phyloP scores from a whole-genome alignment of 2,329 filamentous ascomycete species.

The Penicillium sp. region DNA sequence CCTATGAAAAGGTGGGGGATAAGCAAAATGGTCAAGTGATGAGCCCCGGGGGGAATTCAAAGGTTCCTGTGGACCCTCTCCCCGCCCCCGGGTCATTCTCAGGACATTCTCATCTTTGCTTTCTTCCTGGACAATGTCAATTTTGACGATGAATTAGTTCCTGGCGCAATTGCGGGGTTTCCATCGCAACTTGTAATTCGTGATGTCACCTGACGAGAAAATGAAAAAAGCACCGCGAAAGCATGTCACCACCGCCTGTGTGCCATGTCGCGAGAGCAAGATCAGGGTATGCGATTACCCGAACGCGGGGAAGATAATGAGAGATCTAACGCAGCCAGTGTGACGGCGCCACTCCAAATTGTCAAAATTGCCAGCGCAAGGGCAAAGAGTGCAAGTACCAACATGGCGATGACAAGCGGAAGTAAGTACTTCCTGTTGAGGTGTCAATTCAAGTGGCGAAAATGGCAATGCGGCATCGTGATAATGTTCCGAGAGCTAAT shows the following conservation, averaged over 20 bases:
- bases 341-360: constrained; percentile 40
- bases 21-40: too few species aligned
- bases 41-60: constrained; percentile 13
- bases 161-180: constrained; percentile 1
- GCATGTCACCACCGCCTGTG: constrained; percentile 48
- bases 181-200: not conserved
- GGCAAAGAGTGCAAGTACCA: constrained; percentile 42
- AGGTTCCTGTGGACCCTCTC: constrained; percentile 22
- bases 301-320: not conserved
- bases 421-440: constrained; percentile 29
- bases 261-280: constrained; percentile 49
- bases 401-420: constrained; percentile 42
- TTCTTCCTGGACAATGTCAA: not conserved
- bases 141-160: constrained; percentile 8
- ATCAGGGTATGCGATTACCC: constrained; percentile 37
- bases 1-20: too few species aligned
- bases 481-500: constrained; percentile 10
- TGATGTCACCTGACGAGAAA: constrained; percentile 30
- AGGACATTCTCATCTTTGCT: not conserved
- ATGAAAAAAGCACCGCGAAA: constrained; percentile 39
- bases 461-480: not conserved
- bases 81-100: constrained; percentile 15
- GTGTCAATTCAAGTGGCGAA: too few species aligned
- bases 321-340: constrained; percentile 28
- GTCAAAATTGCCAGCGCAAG: constrained; percentile 42